phyloP scores from a whole-genome alignment of 2,329 filamentous ascomycete species.

The Epichloe elymi region DNA sequence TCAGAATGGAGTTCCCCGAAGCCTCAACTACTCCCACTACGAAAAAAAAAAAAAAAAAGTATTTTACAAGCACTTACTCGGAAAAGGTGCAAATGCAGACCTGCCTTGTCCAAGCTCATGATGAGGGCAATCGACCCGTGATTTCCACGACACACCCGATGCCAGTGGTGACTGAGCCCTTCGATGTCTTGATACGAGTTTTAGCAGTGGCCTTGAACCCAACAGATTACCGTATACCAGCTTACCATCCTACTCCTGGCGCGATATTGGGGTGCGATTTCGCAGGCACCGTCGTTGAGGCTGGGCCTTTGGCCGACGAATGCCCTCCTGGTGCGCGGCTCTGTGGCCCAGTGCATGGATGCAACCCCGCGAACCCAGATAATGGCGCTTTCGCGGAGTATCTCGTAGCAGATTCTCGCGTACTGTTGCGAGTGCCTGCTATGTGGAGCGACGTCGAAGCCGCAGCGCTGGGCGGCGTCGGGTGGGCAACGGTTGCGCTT shows the following conservation, averaged over 20 bases:
- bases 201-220: constrained; percentile 16
- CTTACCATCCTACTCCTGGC: constrained; percentile 7
- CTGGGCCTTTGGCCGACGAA: background rate
- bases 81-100: background rate
- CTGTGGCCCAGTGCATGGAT: background rate
- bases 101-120: background rate
- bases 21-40: too few species aligned
- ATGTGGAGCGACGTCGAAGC: constrained; percentile 10
- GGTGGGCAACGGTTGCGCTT: constrained; percentile 12
- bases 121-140: background rate
- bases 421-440: constrained; percentile 10
- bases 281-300: constrained; percentile 9
- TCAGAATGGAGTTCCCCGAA: too few species aligned
- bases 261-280: constrained; percentile 13
- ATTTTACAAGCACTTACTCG: background rate
- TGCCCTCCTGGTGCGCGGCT: background rate
- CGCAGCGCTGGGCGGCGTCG: constrained; percentile 13
- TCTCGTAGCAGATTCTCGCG: constrained; percentile 1
- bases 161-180: background rate
- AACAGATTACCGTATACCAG: constrained; percentile 16
- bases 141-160: background rate
- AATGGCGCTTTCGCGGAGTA: constrained; percentile 1
- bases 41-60: too few species aligned
- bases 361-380: background rate
- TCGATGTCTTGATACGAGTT: constrained; percentile 9